phyloP scores from a whole-genome alignment of 192 early-diverging fungal species.

The Coemansia sp. region DNA sequence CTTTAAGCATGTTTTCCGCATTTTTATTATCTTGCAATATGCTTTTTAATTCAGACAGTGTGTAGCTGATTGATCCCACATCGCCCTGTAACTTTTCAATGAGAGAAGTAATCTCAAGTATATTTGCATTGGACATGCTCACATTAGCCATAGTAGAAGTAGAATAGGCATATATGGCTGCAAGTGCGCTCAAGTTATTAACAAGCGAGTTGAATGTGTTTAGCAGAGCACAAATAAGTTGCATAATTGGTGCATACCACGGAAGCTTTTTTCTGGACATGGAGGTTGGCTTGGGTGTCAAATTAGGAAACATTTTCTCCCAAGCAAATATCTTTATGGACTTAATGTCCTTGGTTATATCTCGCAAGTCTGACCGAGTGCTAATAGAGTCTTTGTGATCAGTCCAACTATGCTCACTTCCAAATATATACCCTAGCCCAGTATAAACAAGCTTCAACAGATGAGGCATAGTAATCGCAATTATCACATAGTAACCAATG shows the following conservation, averaged over 20 bases:
- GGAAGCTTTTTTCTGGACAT: background rate
- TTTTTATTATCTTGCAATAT: conserved; percentile 3
- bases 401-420: too few relatives aligned
- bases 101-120: background rate
- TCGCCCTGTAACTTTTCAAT: background rate
- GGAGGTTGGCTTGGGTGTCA: background rate
- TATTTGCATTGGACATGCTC: background rate
- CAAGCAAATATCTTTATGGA: background rate
- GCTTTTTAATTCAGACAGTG: background rate
- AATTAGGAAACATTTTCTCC: background rate
- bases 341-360: background rate
- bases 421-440: too few relatives aligned
- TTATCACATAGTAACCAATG: conserved; percentile 26
- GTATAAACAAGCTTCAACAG: conserved; percentile 3
- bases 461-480: conserved; percentile 3
- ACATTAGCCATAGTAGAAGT: background rate
- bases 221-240: background rate
- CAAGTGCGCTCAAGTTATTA: background rate
- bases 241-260: background rate
- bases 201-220: background rate
- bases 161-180: background rate
- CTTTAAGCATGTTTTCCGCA: conserved; percentile 22
- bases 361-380: background rate
- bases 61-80: background rate
- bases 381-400: too few relatives aligned